Percentiles rank a stretch among this genome's conserved stretches.
phyloP scores from a whole-genome alignment of 2,329 filamentous ascomycete species.

The Alternaria sp. region DNA sequence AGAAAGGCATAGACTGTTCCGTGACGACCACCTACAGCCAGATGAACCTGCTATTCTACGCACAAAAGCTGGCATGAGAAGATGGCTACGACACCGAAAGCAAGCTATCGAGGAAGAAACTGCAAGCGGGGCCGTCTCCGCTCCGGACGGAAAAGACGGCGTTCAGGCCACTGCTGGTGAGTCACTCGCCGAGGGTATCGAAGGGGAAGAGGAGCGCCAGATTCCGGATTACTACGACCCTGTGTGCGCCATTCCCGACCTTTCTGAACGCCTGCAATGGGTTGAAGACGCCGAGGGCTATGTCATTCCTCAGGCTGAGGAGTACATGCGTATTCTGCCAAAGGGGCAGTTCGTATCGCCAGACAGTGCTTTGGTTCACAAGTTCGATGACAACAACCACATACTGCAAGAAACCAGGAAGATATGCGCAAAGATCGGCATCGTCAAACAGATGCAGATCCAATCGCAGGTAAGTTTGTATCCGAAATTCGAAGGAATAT shows the following conservation, averaged over 20 bases:
- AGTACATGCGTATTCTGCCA: conserved; percentile 79
- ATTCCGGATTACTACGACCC: conserved; percentile 95
- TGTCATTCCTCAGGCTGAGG: conserved; percentile 84
- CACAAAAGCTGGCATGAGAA: conserved; percentile 85
- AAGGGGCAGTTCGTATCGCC: conserved; percentile 77
- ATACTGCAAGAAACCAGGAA: conserved; percentile 98
- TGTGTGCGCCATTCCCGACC: conserved; percentile 82
- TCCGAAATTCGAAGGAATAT: neutral
- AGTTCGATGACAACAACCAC: conserved; percentile 87
- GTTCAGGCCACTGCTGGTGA: conserved; percentile 64
- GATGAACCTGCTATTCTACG: conserved; percentile 89
- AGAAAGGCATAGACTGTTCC: conserved; percentile 85
- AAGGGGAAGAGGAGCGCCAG: conserved; percentile 76
- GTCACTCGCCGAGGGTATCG: conserved; percentile 92
- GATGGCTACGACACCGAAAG: conserved; percentile 81
- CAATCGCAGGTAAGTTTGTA: conserved; percentile 78
- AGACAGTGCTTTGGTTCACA: conserved; percentile 73
- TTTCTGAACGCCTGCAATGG: conserved; percentile 81
- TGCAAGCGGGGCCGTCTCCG: conserved; percentile 57
- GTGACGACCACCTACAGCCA: conserved; percentile 79
- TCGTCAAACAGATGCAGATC: conserved; percentile 99
- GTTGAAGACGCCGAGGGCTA: conserved; percentile 87
- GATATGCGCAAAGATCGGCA: conserved; percentile 92
- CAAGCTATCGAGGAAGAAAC: conserved; percentile 58
- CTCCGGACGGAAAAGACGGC: conserved; percentile 54